Percentiles rank a stretch among this genome's conserved stretches.
Conservation (phyloP, 2,329 filamentous ascomycete species). For the Knufia petricola region DNA sequence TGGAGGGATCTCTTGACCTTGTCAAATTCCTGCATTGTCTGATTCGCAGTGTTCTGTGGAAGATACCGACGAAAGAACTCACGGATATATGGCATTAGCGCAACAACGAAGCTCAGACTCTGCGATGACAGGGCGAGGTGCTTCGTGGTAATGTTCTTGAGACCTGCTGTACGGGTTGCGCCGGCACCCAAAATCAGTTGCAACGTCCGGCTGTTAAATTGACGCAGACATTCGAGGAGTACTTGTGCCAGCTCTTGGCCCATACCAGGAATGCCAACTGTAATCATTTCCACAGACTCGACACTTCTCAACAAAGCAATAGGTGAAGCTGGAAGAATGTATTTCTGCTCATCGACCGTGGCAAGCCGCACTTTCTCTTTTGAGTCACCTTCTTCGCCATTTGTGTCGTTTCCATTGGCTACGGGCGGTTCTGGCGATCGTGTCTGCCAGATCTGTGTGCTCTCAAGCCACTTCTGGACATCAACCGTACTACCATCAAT, state of each 20-base stretch:
- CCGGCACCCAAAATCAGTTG: slow-evolving; percentile 93
- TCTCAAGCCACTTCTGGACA: slow-evolving; percentile 44
- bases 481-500: slow-evolving; percentile 51
- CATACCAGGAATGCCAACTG: slow-evolving; percentile 80
- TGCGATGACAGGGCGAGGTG: slow-evolving; percentile 88
- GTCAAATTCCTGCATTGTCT: slow-evolving; percentile 71
- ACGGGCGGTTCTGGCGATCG: slow-evolving; percentile 15
- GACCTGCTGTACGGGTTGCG: slow-evolving; percentile 73
- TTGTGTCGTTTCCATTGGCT: slow-evolving; percentile 17
- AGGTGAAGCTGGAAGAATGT: slow-evolving; percentile 75
- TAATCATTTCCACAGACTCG: slow-evolving; percentile 71
- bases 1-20: slow-evolving; percentile 73
- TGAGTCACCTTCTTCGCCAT: slow-evolving; percentile 24
- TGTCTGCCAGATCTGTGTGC: slow-evolving; percentile 42
- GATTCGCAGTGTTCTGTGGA: slow-evolving; percentile 38
- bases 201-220: slow-evolving; percentile 94
- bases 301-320: slow-evolving; percentile 72
- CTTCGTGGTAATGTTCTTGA: slow-evolving; percentile 94
- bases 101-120: slow-evolving; percentile 75
- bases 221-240: slow-evolving; percentile 74
- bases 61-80: slow-evolving; percentile 79
- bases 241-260: slow-evolving; percentile 66
- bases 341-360: slow-evolving; percentile 72
- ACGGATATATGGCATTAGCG: slow-evolving; percentile 77
- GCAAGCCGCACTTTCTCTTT: slow-evolving; percentile 60